phyloP scores from a whole-genome alignment of 1,284 basidiomycete species.

The Ustilago nuda region DNA sequence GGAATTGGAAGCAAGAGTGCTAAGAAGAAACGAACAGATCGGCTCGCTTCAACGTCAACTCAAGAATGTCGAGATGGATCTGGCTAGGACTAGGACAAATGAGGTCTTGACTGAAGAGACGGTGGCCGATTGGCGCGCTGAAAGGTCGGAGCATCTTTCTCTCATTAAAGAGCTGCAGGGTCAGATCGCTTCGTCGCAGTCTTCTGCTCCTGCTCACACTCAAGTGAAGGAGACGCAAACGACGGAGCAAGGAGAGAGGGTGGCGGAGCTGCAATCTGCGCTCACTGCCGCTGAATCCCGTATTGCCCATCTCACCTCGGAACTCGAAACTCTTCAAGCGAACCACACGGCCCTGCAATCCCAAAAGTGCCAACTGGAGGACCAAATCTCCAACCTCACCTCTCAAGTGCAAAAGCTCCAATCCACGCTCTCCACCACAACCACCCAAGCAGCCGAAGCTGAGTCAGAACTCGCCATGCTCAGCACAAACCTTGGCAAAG shows the following conservation, averaged over 20 bases:
- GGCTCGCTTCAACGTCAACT: constrained; percentile 42
- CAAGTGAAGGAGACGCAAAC: no score
- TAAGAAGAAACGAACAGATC: constrained; percentile 53
- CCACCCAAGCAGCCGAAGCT: not conserved
- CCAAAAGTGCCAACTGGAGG: constrained; percentile 7
- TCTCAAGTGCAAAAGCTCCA: not conserved
- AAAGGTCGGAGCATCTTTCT: constrained; percentile 5
- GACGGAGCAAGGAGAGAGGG: not conserved
- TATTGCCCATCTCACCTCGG: not conserved
- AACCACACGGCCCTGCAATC: not conserved
- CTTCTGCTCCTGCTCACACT: not conserved
- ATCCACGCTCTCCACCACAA: not conserved
- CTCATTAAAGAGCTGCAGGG: constrained; percentile 7
- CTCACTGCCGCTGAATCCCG: not conserved
- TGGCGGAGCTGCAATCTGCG: not conserved
- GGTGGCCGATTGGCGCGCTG: constrained; percentile 26
- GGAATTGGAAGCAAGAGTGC: constrained; percentile 32
- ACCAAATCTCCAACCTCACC: not conserved
- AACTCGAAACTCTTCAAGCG: not conserved
- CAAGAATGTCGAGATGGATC: constrained; percentile 17
- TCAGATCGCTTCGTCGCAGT: not conserved
- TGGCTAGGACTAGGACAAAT: constrained; percentile 35
- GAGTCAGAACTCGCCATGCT: constrained; percentile 13
- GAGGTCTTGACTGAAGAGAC: constrained; percentile 38
- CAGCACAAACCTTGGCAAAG: constrained; percentile 1